Base-by-base conservation (phyloP, 2,329 filamentous ascomycete genomes). In the Cladophialophora immunda region DNA sequence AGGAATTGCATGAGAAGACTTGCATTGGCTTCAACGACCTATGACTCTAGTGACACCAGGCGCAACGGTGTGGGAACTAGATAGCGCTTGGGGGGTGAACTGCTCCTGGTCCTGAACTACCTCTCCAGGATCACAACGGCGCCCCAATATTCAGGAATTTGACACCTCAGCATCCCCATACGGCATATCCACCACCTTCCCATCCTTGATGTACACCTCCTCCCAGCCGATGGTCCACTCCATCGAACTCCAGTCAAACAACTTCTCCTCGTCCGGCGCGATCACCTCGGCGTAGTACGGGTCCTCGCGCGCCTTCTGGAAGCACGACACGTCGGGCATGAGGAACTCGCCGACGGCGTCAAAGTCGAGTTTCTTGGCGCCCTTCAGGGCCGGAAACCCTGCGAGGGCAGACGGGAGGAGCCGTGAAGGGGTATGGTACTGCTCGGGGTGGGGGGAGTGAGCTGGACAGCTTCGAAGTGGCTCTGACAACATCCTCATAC, bases 11-110 rank as follows among this genome's bases (percentile, higher is more conserved):
- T 15, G 58, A 53, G 13, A 68, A 58, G 34, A 61, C 38, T 9
- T 70, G 66, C 29, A 67, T 74, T 50, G 72, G 72, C 5, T 74
- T 68, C 56, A 74, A 72, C 54, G 71, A 74, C 63, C n/a, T 73
- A 30, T 74, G 52, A 61, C 8, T 45, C 38, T 29, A 62, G n/a
- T n/a, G 9, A 34, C 22, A 47, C 6, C n/a, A 19, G 38, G 27
- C 38, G 4, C 32, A 27, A 59, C n/a, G n/a, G 6, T 25, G 25
- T 15, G 58, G 57, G 57, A 22, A 41, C 52, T 47, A 30, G 29
- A 38, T 22, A 19, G 25, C 13, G 30, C n/a, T 8, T 15, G 13
- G 25, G 19, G 25, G 34, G 17, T 3, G 25, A 30, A n/a, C 8
- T 29, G 36, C 36, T n/a, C 25, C 15, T 17, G 11, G n/a, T n/a